Percentiles rank a stretch among this genome's conserved stretches.
Conservation (phyloP, 495 filamentous ascomycete species). For the Cetradonia linearis region DNA sequence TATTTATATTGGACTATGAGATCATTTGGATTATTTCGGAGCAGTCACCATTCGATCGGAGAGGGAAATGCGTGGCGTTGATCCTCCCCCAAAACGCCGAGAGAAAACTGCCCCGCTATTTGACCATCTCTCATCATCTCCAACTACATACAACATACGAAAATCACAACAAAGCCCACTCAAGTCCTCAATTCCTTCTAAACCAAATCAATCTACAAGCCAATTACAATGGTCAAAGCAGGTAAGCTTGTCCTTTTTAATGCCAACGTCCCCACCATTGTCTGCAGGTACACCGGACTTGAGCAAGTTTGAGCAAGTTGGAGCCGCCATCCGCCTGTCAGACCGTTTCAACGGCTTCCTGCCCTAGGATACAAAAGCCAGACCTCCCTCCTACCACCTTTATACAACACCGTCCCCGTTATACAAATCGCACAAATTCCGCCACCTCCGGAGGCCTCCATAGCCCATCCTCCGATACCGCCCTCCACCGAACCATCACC, state of each 20-base stretch:
- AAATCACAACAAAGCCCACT: background rate
- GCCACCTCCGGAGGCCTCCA: slow-evolving; percentile 4
- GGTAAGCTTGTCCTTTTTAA: slow-evolving; percentile 48
- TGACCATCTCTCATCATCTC: background rate
- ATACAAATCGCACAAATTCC: background rate
- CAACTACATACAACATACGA: background rate
- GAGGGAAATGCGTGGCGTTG: slow-evolving; percentile 3
- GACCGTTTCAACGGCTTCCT: slow-evolving; percentile 6
- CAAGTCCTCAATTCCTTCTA: background rate
- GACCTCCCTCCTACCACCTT: too few relatives aligned
- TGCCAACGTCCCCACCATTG: background rate
- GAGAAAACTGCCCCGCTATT: slow-evolving; percentile 5
- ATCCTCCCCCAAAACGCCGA: background rate
- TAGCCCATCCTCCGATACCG: slow-evolving; percentile 16
- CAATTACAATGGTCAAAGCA: slow-evolving; percentile 86
- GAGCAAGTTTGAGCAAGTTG: slow-evolving; percentile 49
- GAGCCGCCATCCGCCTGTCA: slow-evolving; percentile 4
- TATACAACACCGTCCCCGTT: background rate
- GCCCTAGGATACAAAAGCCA: slow-evolving; percentile 6
- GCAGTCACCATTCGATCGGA: background rate
- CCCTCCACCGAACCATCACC: background rate
- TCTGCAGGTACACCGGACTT: slow-evolving; percentile 21
- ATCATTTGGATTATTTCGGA: background rate
- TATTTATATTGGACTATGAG: background rate
- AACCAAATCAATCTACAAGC: background rate